These are phyloP conservation scores for Solanum paucissectum DNA, from an alignment of 257 asterid genomes.

Conservation along the genomic window DNA sequence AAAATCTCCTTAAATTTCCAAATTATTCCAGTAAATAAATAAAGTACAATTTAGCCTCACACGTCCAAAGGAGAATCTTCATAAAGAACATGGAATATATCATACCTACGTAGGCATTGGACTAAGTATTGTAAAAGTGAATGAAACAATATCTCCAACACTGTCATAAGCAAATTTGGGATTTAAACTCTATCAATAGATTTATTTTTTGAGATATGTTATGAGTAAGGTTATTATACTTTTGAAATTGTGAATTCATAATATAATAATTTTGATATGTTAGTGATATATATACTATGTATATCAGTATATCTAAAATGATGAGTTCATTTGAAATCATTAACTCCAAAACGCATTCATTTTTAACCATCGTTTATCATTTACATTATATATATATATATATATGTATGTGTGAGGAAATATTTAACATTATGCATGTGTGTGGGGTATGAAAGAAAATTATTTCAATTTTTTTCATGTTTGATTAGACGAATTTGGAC, in stretches of 20 bases:
- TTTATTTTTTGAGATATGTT: neutral
- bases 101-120: neutral
- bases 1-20: neutral
- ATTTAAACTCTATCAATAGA: neutral
- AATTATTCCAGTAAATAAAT: neutral
- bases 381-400: neutral
- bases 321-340: neutral
- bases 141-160: neutral
- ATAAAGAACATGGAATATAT: neutral
- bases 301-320: neutral
- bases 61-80: neutral
- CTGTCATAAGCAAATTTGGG: neutral
- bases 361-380: neutral
- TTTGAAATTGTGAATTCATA: neutral
- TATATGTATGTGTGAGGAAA: neutral
- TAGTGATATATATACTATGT: neutral
- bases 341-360: neutral
- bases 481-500: neutral
- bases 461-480: no score
- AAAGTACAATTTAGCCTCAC: neutral
- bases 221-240: neutral
- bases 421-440: no score
- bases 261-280: neutral
- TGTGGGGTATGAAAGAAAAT: no score
- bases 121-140: neutral